phyloP scores from a whole-genome alignment of 495 filamentous ascomycete genomes.

The Podospora sp. region DNA sequence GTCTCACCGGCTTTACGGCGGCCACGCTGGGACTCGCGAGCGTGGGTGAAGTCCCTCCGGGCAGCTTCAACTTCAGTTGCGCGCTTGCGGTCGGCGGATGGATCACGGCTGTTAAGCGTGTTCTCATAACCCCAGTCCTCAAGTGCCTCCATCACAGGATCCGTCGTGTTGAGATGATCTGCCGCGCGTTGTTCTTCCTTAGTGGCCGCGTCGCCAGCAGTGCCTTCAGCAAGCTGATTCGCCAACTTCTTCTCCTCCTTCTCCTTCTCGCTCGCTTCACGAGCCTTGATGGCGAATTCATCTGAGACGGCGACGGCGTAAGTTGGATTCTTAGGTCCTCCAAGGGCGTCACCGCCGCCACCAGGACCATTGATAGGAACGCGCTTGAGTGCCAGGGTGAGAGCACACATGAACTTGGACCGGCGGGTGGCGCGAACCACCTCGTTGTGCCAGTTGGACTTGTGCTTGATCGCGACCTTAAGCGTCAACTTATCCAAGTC shows the following conservation, averaged over 20 bases:
- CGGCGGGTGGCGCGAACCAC: constrained; percentile 77
- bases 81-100: constrained; percentile 36
- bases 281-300: constrained; percentile 59
- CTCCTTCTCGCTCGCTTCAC: constrained; percentile 59
- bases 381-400: constrained; percentile 81
- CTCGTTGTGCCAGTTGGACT: constrained; percentile 96
- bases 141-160: constrained; percentile 40
- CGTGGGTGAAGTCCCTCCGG: constrained; percentile 31
- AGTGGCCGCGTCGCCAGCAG: constrained; percentile 16
- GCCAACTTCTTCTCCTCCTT: constrained; percentile 67
- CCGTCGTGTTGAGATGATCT: constrained; percentile 40
- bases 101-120: constrained; percentile 34
- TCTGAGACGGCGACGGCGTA: constrained; percentile 76
- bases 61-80: constrained; percentile 28
- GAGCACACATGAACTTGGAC: constrained; percentile 95
- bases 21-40: constrained; percentile 47
- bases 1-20: constrained; percentile 49
- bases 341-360: constrained; percentile 66
- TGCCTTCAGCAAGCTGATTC: constrained; percentile 30
- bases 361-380: constrained; percentile 86
- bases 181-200: constrained; percentile 42
- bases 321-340: constrained; percentile 67
- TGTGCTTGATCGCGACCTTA: constrained; percentile 82
- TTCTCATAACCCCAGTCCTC: constrained; percentile 49
- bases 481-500: constrained; percentile 88